Conservation (phyloP, 306 rosid genomes). For the Pachyrhizus erosus region DNA sequence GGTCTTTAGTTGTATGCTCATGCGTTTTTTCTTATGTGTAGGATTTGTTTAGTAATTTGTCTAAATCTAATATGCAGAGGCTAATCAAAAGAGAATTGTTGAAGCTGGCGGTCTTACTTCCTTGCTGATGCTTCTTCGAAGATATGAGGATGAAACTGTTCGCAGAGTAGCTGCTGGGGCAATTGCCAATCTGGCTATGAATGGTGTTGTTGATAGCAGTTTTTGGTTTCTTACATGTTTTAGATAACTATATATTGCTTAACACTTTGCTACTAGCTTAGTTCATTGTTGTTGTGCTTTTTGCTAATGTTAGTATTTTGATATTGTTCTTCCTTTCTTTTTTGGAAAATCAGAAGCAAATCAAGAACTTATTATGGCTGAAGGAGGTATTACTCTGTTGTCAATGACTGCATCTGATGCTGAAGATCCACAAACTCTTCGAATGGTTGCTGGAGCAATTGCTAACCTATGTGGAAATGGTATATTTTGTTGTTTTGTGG, state of each 20-base stretch:
- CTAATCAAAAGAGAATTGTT: conserved; percentile 91
- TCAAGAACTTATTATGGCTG: conserved; percentile 91
- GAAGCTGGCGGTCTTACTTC: conserved; percentile 98
- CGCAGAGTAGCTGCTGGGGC: conserved; percentile 99
- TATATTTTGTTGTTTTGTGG: conserved; percentile 45
- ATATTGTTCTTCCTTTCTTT: conserved; percentile 43
- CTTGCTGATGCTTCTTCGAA: conserved; percentile 94
- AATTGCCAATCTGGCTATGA: conserved; percentile 98
- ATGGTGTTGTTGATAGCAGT: conserved; percentile 60
- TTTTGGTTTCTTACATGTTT: neutral
- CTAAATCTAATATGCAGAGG: conserved; percentile 68
- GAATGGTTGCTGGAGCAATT: conserved; percentile 98
- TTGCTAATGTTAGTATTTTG: conserved; percentile 32
- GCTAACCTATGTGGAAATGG: conserved; percentile 98
- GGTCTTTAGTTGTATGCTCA: conserved; percentile 18
- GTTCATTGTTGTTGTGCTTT: conserved; percentile 18
- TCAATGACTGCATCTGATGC: conserved; percentile 95
- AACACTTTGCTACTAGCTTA: conserved; percentile 27
- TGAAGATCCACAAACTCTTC: conserved; percentile 97
- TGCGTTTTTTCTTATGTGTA: neutral
- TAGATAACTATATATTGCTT: conserved; percentile 32
- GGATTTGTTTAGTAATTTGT: conserved; percentile 30
- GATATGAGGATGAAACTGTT: conserved; percentile 94
- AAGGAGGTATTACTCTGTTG: conserved; percentile 94
- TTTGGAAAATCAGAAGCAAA: conserved; percentile 76